Conservation (phyloP, 305 asterid species). For the Fraxinus xanthoxyloides region DNA sequence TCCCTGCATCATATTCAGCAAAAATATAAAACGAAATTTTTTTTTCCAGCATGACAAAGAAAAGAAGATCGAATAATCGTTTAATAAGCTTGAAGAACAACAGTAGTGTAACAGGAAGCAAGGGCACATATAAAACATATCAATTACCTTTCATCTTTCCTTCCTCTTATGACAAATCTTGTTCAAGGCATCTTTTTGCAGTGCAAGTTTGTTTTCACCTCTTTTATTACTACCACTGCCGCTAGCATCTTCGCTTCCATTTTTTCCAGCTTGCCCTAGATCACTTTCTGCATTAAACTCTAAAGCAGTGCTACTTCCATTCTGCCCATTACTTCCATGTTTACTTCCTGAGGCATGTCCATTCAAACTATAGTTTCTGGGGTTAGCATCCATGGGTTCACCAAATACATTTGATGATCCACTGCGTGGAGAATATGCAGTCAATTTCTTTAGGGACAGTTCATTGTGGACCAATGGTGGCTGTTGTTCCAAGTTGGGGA, state of each 20-base stretch:
- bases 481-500: slow-evolving; percentile 37
- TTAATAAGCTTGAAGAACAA: background rate
- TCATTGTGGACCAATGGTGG: slow-evolving; percentile 40
- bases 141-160: slow-evolving; percentile 48
- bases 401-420: slow-evolving; percentile 46
- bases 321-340: slow-evolving; percentile 57
- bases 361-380: slow-evolving; percentile 46
- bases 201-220: slow-evolving; percentile 47
- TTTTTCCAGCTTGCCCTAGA: slow-evolving; percentile 54
- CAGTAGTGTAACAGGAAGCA: slow-evolving; percentile 12
- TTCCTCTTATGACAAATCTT: slow-evolving; percentile 73
- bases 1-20: background rate
- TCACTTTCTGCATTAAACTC: slow-evolving; percentile 56
- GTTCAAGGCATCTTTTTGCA: slow-evolving; percentile 64
- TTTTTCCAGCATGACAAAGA: slow-evolving; percentile 7
- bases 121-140: slow-evolving; percentile 1
- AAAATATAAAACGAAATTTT: background rate
- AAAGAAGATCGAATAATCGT: background rate
- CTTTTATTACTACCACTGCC: slow-evolving; percentile 52
- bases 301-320: slow-evolving; percentile 47
- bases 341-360: slow-evolving; percentile 74
- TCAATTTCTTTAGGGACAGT: slow-evolving; percentile 45
- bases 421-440: slow-evolving; percentile 45
- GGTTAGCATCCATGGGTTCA: slow-evolving; percentile 42
- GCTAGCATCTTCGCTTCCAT: slow-evolving; percentile 57